Evolutionary conservation across 495 filamentous ascomycete species (phyloP).

Genomic region (Hypomontagnella monticulosa): DNA sequence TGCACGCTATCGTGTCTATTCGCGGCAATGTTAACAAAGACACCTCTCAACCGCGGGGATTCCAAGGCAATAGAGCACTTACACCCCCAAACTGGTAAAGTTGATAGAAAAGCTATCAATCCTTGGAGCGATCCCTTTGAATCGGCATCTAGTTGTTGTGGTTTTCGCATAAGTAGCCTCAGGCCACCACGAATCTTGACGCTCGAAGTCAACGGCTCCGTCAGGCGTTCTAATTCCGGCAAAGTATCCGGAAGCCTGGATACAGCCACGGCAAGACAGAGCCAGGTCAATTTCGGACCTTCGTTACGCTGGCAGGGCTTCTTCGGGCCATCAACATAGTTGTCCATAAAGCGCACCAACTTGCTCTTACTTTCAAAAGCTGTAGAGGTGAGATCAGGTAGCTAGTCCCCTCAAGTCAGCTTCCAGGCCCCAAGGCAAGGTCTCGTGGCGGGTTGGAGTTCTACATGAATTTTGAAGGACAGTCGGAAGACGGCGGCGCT

Average conservation of each 20-base stretch:
- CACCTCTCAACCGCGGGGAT: no score
- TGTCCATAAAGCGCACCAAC: constrained; percentile 23
- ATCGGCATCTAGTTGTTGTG: constrained; percentile 8
- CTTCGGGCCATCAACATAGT: constrained; percentile 24
- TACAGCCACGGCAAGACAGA: constrained; percentile 28
- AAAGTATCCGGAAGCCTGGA: constrained; percentile 11
- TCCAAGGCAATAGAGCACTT: neutral
- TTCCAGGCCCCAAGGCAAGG: neutral
- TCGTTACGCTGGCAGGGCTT: constrained; percentile 32
- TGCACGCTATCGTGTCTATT: constrained; percentile 10
- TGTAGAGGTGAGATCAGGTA: constrained; percentile 23
- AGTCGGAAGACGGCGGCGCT: constrained; percentile 20
- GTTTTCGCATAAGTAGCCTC: neutral
- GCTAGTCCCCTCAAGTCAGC: constrained; percentile 17
- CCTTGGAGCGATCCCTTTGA: constrained; percentile 20
- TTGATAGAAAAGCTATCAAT: constrained; percentile 26
- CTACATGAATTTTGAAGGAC: constrained; percentile 33
- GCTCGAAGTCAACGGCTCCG: constrained; percentile 3
- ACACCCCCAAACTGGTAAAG: constrained; percentile 39
- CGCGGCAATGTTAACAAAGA: neutral
- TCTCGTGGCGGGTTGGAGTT: neutral
- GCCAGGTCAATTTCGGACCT: constrained; percentile 23
- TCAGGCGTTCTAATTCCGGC: constrained; percentile 6
- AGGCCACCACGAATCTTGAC: constrained; percentile 1
- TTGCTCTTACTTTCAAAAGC: constrained; percentile 12